A percentile compares a stretch with the other conserved stretches of the same genome.
These are phyloP conservation scores for Salix exigua DNA, from an alignment of 345 rosid species.

Conservation along the genomic window DNA sequence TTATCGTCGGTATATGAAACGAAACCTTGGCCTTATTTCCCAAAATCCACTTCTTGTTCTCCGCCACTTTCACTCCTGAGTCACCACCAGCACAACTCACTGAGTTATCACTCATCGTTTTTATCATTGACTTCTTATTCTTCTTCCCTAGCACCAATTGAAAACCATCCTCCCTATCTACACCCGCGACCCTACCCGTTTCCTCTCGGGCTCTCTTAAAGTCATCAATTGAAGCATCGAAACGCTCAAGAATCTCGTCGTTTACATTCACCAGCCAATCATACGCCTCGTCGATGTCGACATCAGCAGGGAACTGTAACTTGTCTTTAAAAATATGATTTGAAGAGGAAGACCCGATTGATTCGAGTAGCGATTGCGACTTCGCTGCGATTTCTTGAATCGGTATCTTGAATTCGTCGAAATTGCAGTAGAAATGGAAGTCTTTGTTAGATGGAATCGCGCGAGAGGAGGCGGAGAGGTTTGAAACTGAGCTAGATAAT, in stretches of 20 bases:
- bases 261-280: conserved; percentile 68
- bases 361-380: conserved; percentile 51
- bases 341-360: conserved; percentile 47
- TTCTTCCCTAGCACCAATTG: conserved; percentile 72
- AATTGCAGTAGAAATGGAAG: conserved; percentile 80
- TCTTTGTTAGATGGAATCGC: conserved; percentile 61
- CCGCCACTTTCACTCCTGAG: conserved; percentile 56
- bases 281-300: conserved; percentile 52
- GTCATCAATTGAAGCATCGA: conserved; percentile 60
- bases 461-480: conserved; percentile 46
- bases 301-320: conserved; percentile 35
- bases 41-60: conserved; percentile 30
- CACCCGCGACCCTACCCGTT: conserved; percentile 27
- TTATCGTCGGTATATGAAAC: conserved; percentile 65
- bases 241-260: conserved; percentile 65
- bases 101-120: conserved; percentile 2
- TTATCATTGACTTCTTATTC: conserved; percentile 33
- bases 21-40: conserved; percentile 55
- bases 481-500: conserved; percentile 45
- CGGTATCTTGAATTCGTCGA: conserved; percentile 67
- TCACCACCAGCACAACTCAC: conserved; percentile 7
- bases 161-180: conserved; percentile 48
- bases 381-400: conserved; percentile 34
- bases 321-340: conserved; percentile 21
- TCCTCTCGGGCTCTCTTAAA: conserved; percentile 36